phyloP scores from a whole-genome alignment of 345 rosid genomes.

The Camelina laxa region DNA sequence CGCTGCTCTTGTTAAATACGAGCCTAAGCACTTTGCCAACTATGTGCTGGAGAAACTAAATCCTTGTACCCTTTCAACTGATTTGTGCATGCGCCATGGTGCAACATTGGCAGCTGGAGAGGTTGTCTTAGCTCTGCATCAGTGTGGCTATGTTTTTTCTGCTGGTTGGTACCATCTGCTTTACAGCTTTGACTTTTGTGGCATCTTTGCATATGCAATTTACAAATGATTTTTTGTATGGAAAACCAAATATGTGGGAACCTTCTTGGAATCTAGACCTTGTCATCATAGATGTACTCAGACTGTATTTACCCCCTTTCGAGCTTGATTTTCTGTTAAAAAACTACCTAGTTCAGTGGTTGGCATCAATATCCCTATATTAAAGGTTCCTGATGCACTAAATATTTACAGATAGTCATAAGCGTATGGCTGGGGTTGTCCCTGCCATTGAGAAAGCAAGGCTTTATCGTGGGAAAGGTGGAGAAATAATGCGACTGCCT shows the following conservation, averaged over 20 bases:
- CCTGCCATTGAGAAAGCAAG: constrained; percentile 95
- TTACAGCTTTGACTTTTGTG: constrained; percentile 22
- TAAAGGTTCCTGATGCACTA: constrained; percentile 13
- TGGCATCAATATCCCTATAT: not conserved
- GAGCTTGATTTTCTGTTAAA: constrained; percentile 17
- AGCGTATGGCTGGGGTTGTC: constrained; percentile 67
- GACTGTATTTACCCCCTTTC: not conserved
- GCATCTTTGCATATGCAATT: constrained; percentile 12
- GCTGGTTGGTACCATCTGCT: constrained; percentile 57
- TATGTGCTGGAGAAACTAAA: constrained; percentile 68
- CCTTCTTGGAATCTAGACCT: constrained; percentile 23
- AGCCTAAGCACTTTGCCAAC: constrained; percentile 65
- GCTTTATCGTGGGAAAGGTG: constrained; percentile 96
- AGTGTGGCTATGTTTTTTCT: constrained; percentile 56
- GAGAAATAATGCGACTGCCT: constrained; percentile 96
- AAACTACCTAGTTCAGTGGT: not conserved
- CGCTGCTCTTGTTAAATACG: constrained; percentile 84
- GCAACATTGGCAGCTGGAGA: constrained; percentile 87
- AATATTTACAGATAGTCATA: constrained; percentile 62
- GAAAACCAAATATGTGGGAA: not conserved
- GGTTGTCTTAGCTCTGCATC: constrained; percentile 73
- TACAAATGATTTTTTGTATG: not conserved
- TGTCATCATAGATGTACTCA: not conserved
- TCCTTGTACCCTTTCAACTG: constrained; percentile 82
- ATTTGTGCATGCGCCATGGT: constrained; percentile 92